Evolutionary conservation across 2,329 filamentous ascomycete genomes (phyloP).

Genomic region (Verticillium tricorpus): DNA sequence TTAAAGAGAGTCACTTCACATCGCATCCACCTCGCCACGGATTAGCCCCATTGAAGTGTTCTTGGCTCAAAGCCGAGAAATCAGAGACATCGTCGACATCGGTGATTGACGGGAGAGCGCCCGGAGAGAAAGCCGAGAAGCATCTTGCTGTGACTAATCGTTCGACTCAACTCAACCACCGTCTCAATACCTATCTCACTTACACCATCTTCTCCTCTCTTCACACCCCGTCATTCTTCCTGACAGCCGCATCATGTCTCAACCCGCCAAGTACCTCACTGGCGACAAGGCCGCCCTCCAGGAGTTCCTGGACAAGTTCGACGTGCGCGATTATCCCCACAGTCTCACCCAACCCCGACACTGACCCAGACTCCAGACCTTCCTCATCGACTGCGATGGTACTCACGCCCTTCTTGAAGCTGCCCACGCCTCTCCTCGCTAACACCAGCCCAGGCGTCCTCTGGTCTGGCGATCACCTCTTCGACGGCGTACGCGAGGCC

Average conservation of each 20-base stretch:
- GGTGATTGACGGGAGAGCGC: not conserved
- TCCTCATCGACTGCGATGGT: slow-evolving; percentile 98
- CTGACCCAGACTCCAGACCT: slow-evolving; percentile 54
- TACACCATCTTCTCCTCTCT: not conserved
- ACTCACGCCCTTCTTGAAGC: slow-evolving; percentile 21
- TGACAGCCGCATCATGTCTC: slow-evolving; percentile 20
- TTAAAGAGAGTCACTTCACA: not conserved
- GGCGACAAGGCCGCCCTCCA: slow-evolving; percentile 74
- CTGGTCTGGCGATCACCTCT: slow-evolving; percentile 92
- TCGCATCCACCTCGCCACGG: not conserved
- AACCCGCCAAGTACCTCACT: slow-evolving; percentile 63
- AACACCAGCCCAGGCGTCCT: slow-evolving; percentile 66
- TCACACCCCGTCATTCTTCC: not conserved
- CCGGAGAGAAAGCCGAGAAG: not conserved
- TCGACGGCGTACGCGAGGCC: slow-evolving; percentile 80
- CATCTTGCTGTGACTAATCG: not conserved
- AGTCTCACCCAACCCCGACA: slow-evolving; percentile 3
- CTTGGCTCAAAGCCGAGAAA: not conserved
- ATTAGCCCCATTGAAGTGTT: not conserved
- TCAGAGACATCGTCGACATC: not conserved
- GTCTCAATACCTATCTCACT: not conserved
- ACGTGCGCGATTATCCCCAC: slow-evolving; percentile 58
- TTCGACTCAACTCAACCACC: not conserved
- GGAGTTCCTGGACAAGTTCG: slow-evolving; percentile 84
- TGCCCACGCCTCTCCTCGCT: slow-evolving; percentile 1